Evolutionary conservation across 768 basidiomycete species (phyloP), one percentile per base, ranked within the genome.

Genomic region (Ephemerocybe angulata): DNA sequence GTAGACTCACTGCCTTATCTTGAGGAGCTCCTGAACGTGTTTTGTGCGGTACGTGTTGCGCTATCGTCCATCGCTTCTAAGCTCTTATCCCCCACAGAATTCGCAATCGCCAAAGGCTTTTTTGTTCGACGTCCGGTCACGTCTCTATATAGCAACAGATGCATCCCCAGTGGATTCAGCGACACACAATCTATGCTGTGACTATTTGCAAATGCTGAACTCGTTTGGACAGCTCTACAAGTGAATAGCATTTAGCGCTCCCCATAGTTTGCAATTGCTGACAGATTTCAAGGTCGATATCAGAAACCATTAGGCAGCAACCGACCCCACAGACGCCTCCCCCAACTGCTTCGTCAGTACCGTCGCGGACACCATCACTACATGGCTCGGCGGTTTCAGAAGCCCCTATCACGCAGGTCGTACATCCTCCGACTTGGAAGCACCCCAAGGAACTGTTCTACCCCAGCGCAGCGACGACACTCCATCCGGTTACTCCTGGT

Each of bases 71-170:
- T 21, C 40, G 38, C 22, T 37, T n/a, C 25, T 44, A 27, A 30
- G 33, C 3, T 44, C 38, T 59, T 24, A 49, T 46, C 27, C 12
- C 13, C n/a, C 33, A 30, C 60, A 96, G 93, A 93, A 93, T 57
- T 94, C 90, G 2, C 90, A 90, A 63, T 89, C 94, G 28, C 86
- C 91, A 33, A 98, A 98, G 67, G 91, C 93, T 0, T 98, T 95
- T 66, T 72, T 98, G 13, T 98, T 96, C 61, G 95, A 98, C 65
- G 85, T 83, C 17, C 78, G 78, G 3, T 93, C 92, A 22, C 80
- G 91, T 47, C 74, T 97, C 25, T 94, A 95, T 64, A 79, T 98
- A n/a, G 94, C 94, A 11, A 94, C 94, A 11, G 96, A 98, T 63
- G 86, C 87, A 17, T 92, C 90, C 0, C 92, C 94, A 4, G 90